These are phyloP conservation scores for Melastoma malabathricum DNA, from an alignment of 345 rosid genomes.

Conservation along the genomic window DNA sequence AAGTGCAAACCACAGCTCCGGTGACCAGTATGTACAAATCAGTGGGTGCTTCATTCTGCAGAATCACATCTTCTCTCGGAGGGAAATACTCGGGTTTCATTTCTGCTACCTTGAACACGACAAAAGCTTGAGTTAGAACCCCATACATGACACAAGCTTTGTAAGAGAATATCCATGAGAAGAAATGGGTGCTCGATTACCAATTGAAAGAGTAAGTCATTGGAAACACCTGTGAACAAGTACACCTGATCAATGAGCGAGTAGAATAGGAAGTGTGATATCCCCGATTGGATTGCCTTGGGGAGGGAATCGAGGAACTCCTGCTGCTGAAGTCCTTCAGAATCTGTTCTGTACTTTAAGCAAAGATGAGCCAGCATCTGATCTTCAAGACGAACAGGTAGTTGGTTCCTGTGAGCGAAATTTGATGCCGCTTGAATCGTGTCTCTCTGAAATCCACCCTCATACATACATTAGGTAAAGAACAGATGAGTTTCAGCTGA, in stretches of 20 bases:
- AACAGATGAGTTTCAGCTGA: neutral
- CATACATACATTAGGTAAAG: neutral
- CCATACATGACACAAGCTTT: too few species aligned
- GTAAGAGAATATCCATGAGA: neutral
- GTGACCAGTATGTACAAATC: constrained; percentile 72
- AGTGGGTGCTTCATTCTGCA: constrained; percentile 85
- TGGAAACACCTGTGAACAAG: constrained; percentile 78
- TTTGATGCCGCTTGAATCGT: constrained; percentile 66
- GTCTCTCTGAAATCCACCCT: constrained; percentile 65
- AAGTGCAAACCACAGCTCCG: constrained; percentile 58
- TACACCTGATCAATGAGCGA: constrained; percentile 62
- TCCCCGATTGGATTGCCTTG: constrained; percentile 80
- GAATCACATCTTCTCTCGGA: constrained; percentile 84
- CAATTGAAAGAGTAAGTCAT: constrained; percentile 90
- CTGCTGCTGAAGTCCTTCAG: constrained; percentile 92
- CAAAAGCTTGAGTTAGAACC: too few species aligned
- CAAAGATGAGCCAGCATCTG: constrained; percentile 90
- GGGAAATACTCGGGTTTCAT: constrained; percentile 93
- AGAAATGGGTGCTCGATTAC: constrained; percentile 43
- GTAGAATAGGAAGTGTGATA: constrained; percentile 58
- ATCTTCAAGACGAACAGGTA: constrained; percentile 69
- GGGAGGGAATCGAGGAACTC: constrained; percentile 74
- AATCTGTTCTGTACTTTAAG: constrained; percentile 69
- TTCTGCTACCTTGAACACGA: constrained; percentile 49
- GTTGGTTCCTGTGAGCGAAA: constrained; percentile 63